Conservation (phyloP, 352 stramenopile genomes). For the Phytopythium chamaehyphon region DNA sequence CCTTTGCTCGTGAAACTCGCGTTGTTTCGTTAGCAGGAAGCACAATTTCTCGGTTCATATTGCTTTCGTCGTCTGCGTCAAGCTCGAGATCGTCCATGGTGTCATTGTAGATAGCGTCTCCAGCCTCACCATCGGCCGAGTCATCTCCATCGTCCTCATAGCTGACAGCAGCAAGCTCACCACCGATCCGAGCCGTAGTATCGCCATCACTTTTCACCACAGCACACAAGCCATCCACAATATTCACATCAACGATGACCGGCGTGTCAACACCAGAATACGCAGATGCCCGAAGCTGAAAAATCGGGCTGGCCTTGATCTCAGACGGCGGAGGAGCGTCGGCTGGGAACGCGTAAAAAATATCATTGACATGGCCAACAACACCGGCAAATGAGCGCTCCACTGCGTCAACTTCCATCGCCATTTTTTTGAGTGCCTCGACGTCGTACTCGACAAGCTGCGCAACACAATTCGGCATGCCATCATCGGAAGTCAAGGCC, state of each 20-base stretch:
- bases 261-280: background rate
- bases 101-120: background rate
- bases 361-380: background rate
- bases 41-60: constrained; percentile 5
- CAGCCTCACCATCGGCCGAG: background rate
- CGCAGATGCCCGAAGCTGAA: background rate
- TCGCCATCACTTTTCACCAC: too few relatives aligned
- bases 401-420: background rate
- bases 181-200: too few relatives aligned
- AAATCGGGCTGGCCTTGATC: background rate
- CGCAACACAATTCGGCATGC: constrained; percentile 9
- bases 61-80: constrained; percentile 1
- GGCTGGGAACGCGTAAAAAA: background rate
- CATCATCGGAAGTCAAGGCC: constrained; percentile 7
- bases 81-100: background rate
- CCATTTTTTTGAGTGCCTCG: background rate
- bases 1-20: background rate
- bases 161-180: background rate
- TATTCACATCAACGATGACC: too few relatives aligned
- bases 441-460: constrained; percentile 5
- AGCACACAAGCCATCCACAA: too few relatives aligned
- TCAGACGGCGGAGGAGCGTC: too few relatives aligned
- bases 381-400: background rate
- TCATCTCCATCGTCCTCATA: background rate
- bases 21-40: background rate